Base-by-base conservation (phyloP, 2,329 filamentous ascomycete species). In the Paradendryphiella salina region DNA sequence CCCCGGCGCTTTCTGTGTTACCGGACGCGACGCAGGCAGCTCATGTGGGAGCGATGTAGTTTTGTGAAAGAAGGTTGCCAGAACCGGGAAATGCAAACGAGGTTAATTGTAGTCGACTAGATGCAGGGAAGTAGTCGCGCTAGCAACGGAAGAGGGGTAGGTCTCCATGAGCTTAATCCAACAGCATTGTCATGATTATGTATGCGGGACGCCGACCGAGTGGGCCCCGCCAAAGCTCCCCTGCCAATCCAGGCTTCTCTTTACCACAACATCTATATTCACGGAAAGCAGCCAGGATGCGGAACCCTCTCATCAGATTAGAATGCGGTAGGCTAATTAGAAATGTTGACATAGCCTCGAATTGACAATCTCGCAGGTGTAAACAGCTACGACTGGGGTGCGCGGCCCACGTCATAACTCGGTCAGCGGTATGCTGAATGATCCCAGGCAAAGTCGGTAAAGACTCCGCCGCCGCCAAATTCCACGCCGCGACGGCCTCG, bases 351-450 rank as follows among this genome's bases (percentile, higher is more conserved):
- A 28, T 5, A 9, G 2, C 26, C 26, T n/a, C 33, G 13, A 47
- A 50, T 63, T 68, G 61, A 68, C 60, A 56, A 47, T 61, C n/a
- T 46, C 52, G n/a, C 56, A 87, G 94, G 93, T 69, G 90, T 96
- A 70, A 97, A 97, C 76, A 96, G 92, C 75, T 99, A 99, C 73
- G 94, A 96, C 78, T 99, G 94, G 94, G 94, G 84, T 85, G 75
- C 61, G 78, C 46, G 53, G 54, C 60, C 66, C 59, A 52, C 62
- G 57, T 56, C 52, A 53, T 52, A 49, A 61, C 50, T 48, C 46
- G 52, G 41, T 29, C 37, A 32, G 54, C 59, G 43, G 43, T 48
- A 62, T 61, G 56, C 65, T 73, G 56, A 70, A 64, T 54, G 50
- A 51, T 36, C 58, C 39, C 61, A 86, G 84, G 93, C 61, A 99